These are phyloP conservation scores for Achaetomiella virescens DNA, from an alignment of 495 filamentous ascomycete genomes.

Conservation along the genomic window DNA sequence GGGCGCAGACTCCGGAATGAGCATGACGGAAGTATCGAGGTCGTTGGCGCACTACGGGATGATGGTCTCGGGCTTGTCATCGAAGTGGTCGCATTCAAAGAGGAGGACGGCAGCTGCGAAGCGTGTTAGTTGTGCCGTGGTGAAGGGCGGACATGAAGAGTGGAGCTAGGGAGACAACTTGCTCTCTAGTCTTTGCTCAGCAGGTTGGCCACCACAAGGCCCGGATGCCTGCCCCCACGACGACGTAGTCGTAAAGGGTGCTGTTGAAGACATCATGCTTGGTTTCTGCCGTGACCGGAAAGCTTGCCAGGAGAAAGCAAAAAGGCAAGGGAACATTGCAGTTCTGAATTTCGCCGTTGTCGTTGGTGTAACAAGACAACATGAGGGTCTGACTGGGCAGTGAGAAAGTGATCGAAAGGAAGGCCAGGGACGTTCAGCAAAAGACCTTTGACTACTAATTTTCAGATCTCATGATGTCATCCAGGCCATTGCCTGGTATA, in stretches of 20 bases:
- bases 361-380: too few species aligned
- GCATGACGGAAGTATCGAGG: constrained; percentile 18
- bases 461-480: too few species aligned
- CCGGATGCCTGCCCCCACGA: constrained; percentile 40
- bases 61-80: constrained; percentile 24
- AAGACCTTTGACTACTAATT: too few species aligned
- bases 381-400: too few species aligned
- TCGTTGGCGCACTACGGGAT: constrained; percentile 20
- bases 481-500: too few species aligned
- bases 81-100: constrained; percentile 36
- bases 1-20: constrained; percentile 26
- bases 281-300: neutral
- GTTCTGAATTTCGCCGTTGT: too few species aligned
- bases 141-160: too few species aligned
- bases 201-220: constrained; percentile 41
- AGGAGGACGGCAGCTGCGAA: constrained; percentile 36
- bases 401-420: too few species aligned
- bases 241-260: constrained; percentile 28
- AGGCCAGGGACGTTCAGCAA: too few species aligned
- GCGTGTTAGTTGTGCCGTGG: neutral
- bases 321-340: neutral
- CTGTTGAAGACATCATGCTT: neutral
- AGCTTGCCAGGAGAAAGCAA: neutral
- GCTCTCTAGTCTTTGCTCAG: constrained; percentile 35
- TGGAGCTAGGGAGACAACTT: neutral